Percentiles rank a stretch among this genome's conserved stretches.
These are phyloP conservation scores for Alternaria infectoria DNA, from an alignment of 2,329 filamentous ascomycete genomes.

Conservation along the genomic window DNA sequence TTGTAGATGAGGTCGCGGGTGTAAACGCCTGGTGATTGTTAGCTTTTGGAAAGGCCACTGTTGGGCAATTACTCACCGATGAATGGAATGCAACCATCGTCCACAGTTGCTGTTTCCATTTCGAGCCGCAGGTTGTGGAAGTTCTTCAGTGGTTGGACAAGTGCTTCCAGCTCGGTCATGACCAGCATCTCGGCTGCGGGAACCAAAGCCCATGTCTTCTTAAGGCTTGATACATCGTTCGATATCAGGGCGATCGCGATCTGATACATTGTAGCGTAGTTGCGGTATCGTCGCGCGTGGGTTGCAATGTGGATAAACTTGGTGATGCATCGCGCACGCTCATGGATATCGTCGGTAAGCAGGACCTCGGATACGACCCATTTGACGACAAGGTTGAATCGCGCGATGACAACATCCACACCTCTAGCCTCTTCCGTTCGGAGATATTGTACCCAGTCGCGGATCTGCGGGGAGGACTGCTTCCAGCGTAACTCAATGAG, in stretches of 20 bases:
- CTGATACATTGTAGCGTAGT: slow-evolving; percentile 85
- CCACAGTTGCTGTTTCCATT: slow-evolving; percentile 73
- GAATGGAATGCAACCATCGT: slow-evolving; percentile 81
- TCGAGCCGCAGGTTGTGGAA: slow-evolving; percentile 78
- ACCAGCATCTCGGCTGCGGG: slow-evolving; percentile 69
- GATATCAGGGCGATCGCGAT: slow-evolving; percentile 78
- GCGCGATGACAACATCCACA: slow-evolving; percentile 82
- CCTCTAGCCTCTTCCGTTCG: slow-evolving; percentile 74
- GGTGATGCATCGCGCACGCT: slow-evolving; percentile 76
- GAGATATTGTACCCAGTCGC: slow-evolving; percentile 83
- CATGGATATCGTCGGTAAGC: slow-evolving; percentile 72
- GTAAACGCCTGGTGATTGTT: slow-evolving; percentile 62
- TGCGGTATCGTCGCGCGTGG: slow-evolving; percentile 76
- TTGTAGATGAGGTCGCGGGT: slow-evolving; percentile 86
- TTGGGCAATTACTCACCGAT: slow-evolving; percentile 63
- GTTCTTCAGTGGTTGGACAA: slow-evolving; percentile 79
- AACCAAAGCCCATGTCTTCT: slow-evolving; percentile 74
- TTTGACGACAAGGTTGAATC: slow-evolving; percentile 88
- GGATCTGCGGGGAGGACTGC: slow-evolving; percentile 68
- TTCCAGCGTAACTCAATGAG: slow-evolving; percentile 85
- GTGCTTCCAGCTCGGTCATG: slow-evolving; percentile 70
- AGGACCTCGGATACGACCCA: slow-evolving; percentile 83
- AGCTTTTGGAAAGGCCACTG: slow-evolving; percentile 1
- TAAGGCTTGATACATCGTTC: slow-evolving; percentile 71
- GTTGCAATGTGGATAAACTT: slow-evolving; percentile 83